Evolutionary conservation across 2,329 filamentous ascomycete genomes (phyloP).

Genomic region (Stagonosporopsis tanaceti): DNA sequence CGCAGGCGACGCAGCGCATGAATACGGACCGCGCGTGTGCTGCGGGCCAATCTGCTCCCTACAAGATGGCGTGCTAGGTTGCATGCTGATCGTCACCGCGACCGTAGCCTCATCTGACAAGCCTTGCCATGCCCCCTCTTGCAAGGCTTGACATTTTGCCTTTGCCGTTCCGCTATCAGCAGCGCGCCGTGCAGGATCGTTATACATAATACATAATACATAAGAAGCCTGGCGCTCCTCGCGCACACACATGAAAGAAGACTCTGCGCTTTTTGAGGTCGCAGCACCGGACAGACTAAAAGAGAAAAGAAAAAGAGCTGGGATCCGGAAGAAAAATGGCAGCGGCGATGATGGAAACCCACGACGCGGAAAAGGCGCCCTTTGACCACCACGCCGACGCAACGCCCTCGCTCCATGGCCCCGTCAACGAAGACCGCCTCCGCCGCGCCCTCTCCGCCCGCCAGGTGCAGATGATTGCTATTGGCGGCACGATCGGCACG

Average conservation of each 20-base stretch:
- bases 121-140: constrained; percentile 32
- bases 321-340: not conserved
- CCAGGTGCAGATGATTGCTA: constrained; percentile 69
- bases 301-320: too few species aligned
- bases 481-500: constrained; percentile 67
- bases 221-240: not conserved
- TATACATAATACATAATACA: not conserved
- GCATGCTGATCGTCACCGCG: constrained; percentile 11
- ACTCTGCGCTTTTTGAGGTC: too few species aligned
- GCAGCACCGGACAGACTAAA: too few species aligned
- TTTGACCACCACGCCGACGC: constrained; percentile 21
- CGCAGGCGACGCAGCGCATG: not conserved
- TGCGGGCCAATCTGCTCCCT: constrained; percentile 25
- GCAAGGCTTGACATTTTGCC: constrained; percentile 22
- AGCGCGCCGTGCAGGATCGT: not conserved
- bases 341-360: constrained; percentile 15
- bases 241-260: not conserved
- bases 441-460: constrained; percentile 48
- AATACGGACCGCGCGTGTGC: not conserved
- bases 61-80: constrained; percentile 35
- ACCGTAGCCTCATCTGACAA: constrained; percentile 14
- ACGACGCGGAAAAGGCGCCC: constrained; percentile 28
- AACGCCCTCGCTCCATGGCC: constrained; percentile 16
- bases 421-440: constrained; percentile 35
- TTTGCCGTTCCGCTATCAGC: not conserved